Base-by-base conservation (phyloP, 202 grass and related monocot genomes). In the Setaria viridis region DNA sequence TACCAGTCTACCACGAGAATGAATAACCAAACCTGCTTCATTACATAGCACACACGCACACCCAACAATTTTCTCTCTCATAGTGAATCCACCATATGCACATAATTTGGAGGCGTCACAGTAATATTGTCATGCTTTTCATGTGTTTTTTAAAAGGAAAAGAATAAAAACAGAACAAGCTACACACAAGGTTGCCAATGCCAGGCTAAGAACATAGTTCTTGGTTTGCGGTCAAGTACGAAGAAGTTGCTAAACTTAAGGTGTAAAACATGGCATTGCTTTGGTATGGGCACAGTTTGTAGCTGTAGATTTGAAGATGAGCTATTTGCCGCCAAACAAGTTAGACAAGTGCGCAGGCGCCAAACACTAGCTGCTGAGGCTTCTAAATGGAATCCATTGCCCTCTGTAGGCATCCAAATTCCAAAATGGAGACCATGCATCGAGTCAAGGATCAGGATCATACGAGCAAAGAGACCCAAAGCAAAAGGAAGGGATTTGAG, bases 381-480 rank as follows among this genome's bases (percentile, higher is more conserved):
- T 11, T 62, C 19, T 10, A 57, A 84, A 20, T 77, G 62, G 76
- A 85, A 76, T 80, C 62, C 62, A 84, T 7, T 42, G 89, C 20
- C 8, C 48, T 57, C 37, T 87, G 76, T 39, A 78, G 79, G 42
- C 72, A 85, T 85, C 67, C 66, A 72, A 85, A 72, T 82, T 85
- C 47, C 43, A 50, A 88, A 46, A 25, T 82, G 42, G 14, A 82
- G n/a, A 55, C 53, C 47, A 1, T 55, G 9, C 49, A 77, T 64
- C 75, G 54, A 69, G 25, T 80, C 67, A 80, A 14, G 80, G 84
- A 90, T 80, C 62, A 87, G 50, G 85, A 85, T 78, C 72, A 60
- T 81, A 39, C 57, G 65, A 68, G 65, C 64, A 87, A 30, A 65
- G 80, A 80, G 70, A 17, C 82, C 84, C 72, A 89, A 91, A 93